Evolutionary conservation across 73 alveolate species (phyloP), one percentile per base, ranked within the genome.

Genomic region (Vitrella brassicaformis): DNA sequence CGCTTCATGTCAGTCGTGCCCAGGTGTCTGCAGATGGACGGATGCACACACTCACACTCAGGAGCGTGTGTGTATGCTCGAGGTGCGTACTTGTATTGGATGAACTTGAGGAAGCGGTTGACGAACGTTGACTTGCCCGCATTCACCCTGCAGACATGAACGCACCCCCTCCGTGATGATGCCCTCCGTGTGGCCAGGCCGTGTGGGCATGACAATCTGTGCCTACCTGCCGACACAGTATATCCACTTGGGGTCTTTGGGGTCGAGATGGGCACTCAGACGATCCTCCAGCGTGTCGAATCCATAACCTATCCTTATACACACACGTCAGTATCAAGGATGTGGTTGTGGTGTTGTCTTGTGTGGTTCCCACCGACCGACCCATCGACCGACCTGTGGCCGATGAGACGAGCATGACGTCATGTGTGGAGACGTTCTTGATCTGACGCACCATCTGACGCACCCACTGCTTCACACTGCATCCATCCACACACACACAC

Each of bases 111-210:
- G 30, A 76, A 76, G 7, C 69, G 1, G 28, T 56, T 56, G 71
- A 76, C 75, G n/a, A 76, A 68, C 31, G 82, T 76, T 1, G 82
- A 76, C 82, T 76, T 76, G 31, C 82, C 82, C 28, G 76, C 32
- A 47, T 76, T 76, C 45, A 30, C 71, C 28, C 82, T 45, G n/a
- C n/a, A n/a, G n/a, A n/a, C n/a, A n/a, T n/a, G n/a, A n/a, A n/a
- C n/a, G n/a, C n/a, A n/a, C n/a, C n/a, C n/a, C n/a, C n/a, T n/a
- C n/a, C n/a, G n/a, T n/a, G n/a, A n/a, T n/a, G n/a, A n/a, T n/a
- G n/a, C n/a, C n/a, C n/a, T n/a, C n/a, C n/a, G n/a, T n/a, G n/a
- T n/a, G n/a, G n/a, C n/a, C n/a, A n/a, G n/a, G n/a, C n/a, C n/a
- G n/a, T n/a, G n/a, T n/a, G n/a, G n/a, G n/a, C n/a, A n/a, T n/a